These are phyloP conservation scores for Ambrosia hybrid DNA, from an alignment of 140 eudicot species.

Conservation along the genomic window DNA sequence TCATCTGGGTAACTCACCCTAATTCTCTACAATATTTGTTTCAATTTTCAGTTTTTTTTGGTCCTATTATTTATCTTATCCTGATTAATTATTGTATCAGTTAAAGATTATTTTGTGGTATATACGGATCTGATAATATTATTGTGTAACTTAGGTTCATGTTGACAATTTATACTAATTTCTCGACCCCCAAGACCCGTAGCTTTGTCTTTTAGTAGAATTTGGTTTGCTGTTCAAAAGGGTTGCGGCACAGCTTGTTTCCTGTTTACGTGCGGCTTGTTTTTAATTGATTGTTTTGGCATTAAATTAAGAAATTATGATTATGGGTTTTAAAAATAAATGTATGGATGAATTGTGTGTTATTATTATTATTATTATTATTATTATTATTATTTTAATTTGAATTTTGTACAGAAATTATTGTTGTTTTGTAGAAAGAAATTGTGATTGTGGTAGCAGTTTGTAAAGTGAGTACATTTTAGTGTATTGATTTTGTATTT, in stretches of 20 bases:
- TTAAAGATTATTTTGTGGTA: constrained; percentile 9
- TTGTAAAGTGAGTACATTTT: constrained; percentile 2
- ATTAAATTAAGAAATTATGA: no score
- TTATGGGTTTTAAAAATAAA: no score
- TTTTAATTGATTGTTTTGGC: no score
- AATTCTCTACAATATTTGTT: not conserved
- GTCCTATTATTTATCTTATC: not conserved
- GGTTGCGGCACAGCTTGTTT: no score
- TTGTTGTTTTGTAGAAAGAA: not conserved
- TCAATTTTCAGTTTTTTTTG: constrained; percentile 16
- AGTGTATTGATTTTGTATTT: not conserved
- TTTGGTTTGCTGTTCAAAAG: no score
- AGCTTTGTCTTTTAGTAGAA: no score
- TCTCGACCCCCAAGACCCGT: no score
- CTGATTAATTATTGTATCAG: not conserved
- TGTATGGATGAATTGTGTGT: constrained; percentile 20
- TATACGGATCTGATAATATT: constrained; percentile 32
- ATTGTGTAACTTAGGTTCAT: not conserved
- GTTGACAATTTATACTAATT: no score
- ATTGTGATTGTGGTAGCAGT: no score
- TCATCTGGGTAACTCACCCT: constrained; percentile 20
- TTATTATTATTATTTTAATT: no score
- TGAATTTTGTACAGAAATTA: not conserved
- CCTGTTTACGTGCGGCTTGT: no score
- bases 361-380: no score